Percentiles rank a stretch among this genome's conserved stretches.
Conservation (phyloP, 1,139 yeast genomes). For the Hansenula lynferdii region DNA sequence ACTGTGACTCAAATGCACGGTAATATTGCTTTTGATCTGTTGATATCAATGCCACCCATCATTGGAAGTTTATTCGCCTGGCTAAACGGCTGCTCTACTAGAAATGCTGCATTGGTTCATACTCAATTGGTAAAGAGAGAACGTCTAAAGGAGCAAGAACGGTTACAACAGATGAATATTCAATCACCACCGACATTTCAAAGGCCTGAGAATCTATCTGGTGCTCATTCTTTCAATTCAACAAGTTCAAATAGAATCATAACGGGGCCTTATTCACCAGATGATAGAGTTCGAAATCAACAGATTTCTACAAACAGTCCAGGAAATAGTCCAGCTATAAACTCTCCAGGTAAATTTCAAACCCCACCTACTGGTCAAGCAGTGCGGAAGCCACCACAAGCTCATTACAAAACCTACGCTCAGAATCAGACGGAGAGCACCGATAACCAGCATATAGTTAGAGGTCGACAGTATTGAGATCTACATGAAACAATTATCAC, state of each 20-base stretch:
- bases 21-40: slow-evolving; percentile 66
- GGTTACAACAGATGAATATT: slow-evolving; percentile 3
- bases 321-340: too few species aligned
- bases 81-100: slow-evolving; percentile 82
- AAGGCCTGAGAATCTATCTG: neutral
- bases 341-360: neutral
- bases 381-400: neutral
- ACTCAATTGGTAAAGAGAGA: slow-evolving; percentile 21
- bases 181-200: neutral
- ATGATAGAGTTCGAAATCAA: too few species aligned
- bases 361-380: neutral
- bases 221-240: slow-evolving; percentile 1
- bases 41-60: slow-evolving; percentile 73
- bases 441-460: neutral
- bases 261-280: too few species aligned
- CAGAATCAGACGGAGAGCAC: neutral
- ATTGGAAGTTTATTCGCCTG: slow-evolving; percentile 74
- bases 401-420: neutral
- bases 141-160: slow-evolving; percentile 4
- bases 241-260: neutral
- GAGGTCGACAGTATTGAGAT: neutral
- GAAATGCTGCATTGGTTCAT: slow-evolving; percentile 78
- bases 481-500: neutral
- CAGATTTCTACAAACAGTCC: neutral
- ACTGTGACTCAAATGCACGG: slow-evolving; percentile 66